Percentiles rank a stretch among this genome's conserved stretches.
Evolutionary conservation across 441 rosid genomes (phyloP).

Genomic region (Erodium chrysanthum): DNA sequence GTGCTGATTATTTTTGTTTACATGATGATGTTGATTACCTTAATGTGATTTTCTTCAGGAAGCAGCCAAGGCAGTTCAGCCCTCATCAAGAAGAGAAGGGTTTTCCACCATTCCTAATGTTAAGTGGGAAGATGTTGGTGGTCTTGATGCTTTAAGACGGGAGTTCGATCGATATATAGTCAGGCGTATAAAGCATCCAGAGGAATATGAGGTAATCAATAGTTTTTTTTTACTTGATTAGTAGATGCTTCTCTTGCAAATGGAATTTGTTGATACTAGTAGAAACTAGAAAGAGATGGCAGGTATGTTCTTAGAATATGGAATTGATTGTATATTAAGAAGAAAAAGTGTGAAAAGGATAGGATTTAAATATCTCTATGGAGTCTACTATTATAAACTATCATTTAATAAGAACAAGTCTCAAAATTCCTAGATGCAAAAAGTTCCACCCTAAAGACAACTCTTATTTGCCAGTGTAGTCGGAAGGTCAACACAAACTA

Average conservation of each 20-base stretch:
- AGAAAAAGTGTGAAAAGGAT: no score
- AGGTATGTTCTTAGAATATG: background rate
- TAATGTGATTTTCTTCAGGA: constrained; percentile 32
- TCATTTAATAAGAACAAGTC: no score
- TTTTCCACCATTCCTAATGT: constrained; percentile 74
- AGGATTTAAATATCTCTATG: no score
- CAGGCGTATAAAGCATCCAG: constrained; percentile 60
- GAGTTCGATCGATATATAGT: constrained; percentile 64
- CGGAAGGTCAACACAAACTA: no score
- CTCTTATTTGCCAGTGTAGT: background rate
- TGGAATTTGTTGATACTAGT: background rate
- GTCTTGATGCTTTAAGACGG: constrained; percentile 56
- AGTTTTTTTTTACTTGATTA: background rate
- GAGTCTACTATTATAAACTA: no score
- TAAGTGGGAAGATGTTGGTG: constrained; percentile 93
- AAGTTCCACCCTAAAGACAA: background rate
- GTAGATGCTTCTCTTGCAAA: background rate
- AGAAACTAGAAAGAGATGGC: background rate
- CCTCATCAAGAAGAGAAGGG: constrained; percentile 79
- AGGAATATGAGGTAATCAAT: constrained; percentile 55
- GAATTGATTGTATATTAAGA: no score
- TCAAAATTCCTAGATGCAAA: background rate
- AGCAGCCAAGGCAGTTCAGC: constrained; percentile 69
- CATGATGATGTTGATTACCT: no score
- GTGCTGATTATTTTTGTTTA: no score